Conservation (phyloP, 306 rosid species). For the Dryas drummondii region DNA sequence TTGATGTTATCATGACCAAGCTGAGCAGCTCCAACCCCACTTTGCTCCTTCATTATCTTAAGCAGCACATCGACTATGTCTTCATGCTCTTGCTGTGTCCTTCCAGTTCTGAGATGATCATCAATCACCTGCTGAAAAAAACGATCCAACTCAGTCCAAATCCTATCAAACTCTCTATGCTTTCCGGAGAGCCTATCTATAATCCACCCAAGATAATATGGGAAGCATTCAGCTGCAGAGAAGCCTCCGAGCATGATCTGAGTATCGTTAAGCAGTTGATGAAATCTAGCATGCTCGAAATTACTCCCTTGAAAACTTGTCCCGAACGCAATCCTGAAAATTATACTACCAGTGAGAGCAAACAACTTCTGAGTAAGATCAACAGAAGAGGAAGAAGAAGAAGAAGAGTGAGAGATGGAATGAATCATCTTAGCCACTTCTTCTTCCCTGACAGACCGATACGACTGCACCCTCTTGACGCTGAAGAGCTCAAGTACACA, state of each 20-base stretch:
- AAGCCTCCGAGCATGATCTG: conserved; percentile 32
- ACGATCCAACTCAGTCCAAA: conserved; percentile 41
- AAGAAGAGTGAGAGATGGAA: conserved; percentile 8
- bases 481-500: conserved; percentile 37
- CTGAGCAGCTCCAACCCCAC: neutral
- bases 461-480: conserved; percentile 33
- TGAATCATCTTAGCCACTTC: conserved; percentile 26
- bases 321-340: conserved; percentile 31
- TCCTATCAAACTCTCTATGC: conserved; percentile 29
- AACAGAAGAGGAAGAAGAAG: conserved; percentile 2
- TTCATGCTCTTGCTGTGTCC: conserved; percentile 2
- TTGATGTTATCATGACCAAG: conserved; percentile 31
- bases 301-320: conserved; percentile 5
- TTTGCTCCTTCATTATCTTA: conserved; percentile 10
- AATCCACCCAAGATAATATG: conserved; percentile 33
- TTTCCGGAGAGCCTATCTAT: conserved; percentile 34
- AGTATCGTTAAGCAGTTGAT: conserved; percentile 5
- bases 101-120: conserved; percentile 21
- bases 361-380: conserved; percentile 28
- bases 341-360: conserved; percentile 13
- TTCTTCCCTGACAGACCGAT: conserved; percentile 28
- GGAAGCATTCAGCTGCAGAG: conserved; percentile 33
- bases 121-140: conserved; percentile 41
- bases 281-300: conserved; percentile 11
- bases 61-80: conserved; percentile 34